Base-by-base conservation (phyloP, 441 rosid genomes). In the Erodium chrysanthum region DNA sequence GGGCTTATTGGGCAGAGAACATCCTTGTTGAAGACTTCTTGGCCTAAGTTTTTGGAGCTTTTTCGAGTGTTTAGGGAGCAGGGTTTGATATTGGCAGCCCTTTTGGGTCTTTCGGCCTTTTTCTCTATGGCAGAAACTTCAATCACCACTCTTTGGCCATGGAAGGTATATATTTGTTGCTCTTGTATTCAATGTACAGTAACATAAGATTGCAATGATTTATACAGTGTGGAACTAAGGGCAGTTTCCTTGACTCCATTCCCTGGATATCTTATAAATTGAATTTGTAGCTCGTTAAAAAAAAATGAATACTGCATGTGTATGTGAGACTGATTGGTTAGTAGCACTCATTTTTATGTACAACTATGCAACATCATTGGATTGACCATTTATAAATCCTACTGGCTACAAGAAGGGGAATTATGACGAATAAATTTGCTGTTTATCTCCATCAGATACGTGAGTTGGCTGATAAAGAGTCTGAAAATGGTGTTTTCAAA, bases 101-200 rank as follows among this genome's bases (percentile, higher is more conserved):
- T 94, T 71, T 78, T 94, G 65, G 84, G 96, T 60, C 85, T 91
- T 20, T 94, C 99, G 10, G 99, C 99, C 2, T 94, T 94, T 79
- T 91, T 91, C 76, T 94, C 99, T 60, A 94, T 94, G 99, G 97
- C 99, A 8, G 99, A 94, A 88, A 94, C 99, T 58, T 84, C 99
- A 40, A 94, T 94, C 52, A 94, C 99, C 21, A 94, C 96, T 4
- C 74, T 94, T 42, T 94, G 97, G 96, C 99, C 99, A 0, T 94
- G 99, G 99, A 94, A 94, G 99, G 99, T 94, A 81, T 77, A 71
- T 63, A 17, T 22, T 68, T 70, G 10, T 71, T 54, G 25, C 64
- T 60, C 20, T 70, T 15, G 64, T 17, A 11, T 54, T 6, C n/a
- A 54, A 54, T 54, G 20, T 12, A 15, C 20, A 17, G 8, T 54